phyloP scores from a whole-genome alignment of 345 rosid genomes.

The Euphorbia tirucalli region DNA sequence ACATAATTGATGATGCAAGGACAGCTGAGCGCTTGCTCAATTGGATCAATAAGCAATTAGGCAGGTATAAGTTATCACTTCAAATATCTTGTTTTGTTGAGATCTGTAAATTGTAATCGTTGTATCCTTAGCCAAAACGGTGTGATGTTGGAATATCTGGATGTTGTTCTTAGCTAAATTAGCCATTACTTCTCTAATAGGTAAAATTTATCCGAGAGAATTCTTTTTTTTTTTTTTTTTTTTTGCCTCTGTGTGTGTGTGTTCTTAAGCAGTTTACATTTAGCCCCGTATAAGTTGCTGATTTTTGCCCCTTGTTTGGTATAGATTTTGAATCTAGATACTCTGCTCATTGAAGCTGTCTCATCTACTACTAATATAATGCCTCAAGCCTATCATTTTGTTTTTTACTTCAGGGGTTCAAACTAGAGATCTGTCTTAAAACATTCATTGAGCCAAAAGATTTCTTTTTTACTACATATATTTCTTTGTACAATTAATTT shows the following conservation, averaged over 20 bases:
- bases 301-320: background rate
- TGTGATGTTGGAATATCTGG: background rate
- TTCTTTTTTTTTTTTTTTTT: too few relatives aligned
- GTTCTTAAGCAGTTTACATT: background rate
- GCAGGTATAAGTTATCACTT: constrained; percentile 55
- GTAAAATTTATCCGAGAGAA: background rate
- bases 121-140: constrained; percentile 1
- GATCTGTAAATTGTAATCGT: background rate
- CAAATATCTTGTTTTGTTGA: constrained; percentile 11
- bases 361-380: too few relatives aligned
- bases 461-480: background rate
- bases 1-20: constrained; percentile 58
- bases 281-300: background rate
- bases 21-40: constrained; percentile 78
- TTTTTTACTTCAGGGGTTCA: too few relatives aligned
- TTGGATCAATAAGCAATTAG: constrained; percentile 85
- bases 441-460: background rate
- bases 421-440: background rate
- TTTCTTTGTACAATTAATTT: background rate
- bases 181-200: background rate
- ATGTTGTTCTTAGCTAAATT: background rate
- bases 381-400: background rate
- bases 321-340: background rate
- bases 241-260: too few relatives aligned
- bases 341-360: background rate